Base-by-base conservation (phyloP, 495 filamentous ascomycete species). In the Pseudotulostoma volvatum region DNA sequence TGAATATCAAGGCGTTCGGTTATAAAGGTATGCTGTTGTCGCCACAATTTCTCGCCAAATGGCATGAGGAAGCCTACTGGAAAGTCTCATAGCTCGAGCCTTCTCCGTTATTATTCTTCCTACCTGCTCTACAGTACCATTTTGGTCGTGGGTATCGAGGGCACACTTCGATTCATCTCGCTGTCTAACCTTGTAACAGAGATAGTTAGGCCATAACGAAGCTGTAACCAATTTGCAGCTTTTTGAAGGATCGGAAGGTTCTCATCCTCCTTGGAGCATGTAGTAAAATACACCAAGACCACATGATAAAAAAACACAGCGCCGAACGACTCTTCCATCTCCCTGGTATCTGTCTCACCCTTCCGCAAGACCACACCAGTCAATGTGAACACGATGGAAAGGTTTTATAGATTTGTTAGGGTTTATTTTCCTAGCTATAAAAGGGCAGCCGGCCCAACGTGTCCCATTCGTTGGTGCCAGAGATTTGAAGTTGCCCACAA, bases 1-100 rank as follows among this genome's bases (percentile, higher is more conserved):
- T 11, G 20, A 25, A 39, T 39, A 39, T 19, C 18, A 13, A 28
- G 37, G 37, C 21, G 15, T 39, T 13, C 37, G 18, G 30, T 39
- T 39, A 39, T 39, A 39, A 3, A 39, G 21, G 30, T 39, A 39
- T 25, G 30, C 37, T 5, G 15, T 16, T 9, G 37, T 17, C 18
- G 18, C 13, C 9, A 18, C 16, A 20, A 39, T 39, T 23, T 39
- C 37, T 39, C 9, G 37, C 37, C 37, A 39, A 25, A 39, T 11
- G 14, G 21, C 37, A 5, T 14, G 21, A 5, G 37, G 37, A 13
- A 30, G 9, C 37, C 14, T 39, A 11, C 9, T 21, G 9, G 9
- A 8, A 7, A 25, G 13, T 30, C 37, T 39, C 18, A 13, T 39
- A 11, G 18, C 30, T 23, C 21, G 23, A 16, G 14, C 9, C 30